Conservation (phyloP, 257 asterid genomes). For the Rauvolfia tetraphylla region DNA sequence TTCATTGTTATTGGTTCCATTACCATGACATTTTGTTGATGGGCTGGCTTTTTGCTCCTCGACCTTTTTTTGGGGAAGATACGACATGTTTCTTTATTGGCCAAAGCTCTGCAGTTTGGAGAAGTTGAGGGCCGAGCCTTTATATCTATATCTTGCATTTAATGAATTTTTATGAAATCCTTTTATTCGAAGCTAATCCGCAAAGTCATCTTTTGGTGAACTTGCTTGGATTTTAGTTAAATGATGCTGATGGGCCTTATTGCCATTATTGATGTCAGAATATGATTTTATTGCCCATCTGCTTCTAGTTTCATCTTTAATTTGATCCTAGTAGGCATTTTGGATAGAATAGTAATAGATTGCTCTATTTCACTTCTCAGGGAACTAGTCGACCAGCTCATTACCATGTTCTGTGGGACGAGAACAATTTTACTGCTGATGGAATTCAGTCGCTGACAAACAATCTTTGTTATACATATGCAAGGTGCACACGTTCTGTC, state of each 20-base stretch:
- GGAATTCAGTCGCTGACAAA: constrained; percentile 93
- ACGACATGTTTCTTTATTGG: background rate
- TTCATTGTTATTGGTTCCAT: too few relatives aligned
- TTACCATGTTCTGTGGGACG: constrained; percentile 97
- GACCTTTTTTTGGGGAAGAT: background rate
- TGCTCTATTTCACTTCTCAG: constrained; percentile 26
- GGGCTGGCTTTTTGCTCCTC: too few relatives aligned
- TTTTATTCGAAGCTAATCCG: background rate
- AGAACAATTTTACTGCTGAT: constrained; percentile 92
- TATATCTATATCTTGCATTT: background rate
- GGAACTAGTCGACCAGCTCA: constrained; percentile 99
- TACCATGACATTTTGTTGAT: too few relatives aligned
- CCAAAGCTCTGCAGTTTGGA: background rate
- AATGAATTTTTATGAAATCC: background rate
- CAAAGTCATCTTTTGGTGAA: background rate
- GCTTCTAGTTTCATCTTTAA: background rate
- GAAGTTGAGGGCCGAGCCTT: background rate
- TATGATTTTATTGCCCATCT: background rate
- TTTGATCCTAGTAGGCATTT: background rate
- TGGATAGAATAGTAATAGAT: background rate
- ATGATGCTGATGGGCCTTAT: background rate
- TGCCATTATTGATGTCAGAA: background rate
- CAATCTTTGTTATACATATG: constrained; percentile 94
- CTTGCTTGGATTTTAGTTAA: background rate
- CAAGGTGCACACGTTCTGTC: constrained; percentile 95